Conservation (phyloP, 1,284 basidiomycete species). For the Xerocomus minutiporus region DNA sequence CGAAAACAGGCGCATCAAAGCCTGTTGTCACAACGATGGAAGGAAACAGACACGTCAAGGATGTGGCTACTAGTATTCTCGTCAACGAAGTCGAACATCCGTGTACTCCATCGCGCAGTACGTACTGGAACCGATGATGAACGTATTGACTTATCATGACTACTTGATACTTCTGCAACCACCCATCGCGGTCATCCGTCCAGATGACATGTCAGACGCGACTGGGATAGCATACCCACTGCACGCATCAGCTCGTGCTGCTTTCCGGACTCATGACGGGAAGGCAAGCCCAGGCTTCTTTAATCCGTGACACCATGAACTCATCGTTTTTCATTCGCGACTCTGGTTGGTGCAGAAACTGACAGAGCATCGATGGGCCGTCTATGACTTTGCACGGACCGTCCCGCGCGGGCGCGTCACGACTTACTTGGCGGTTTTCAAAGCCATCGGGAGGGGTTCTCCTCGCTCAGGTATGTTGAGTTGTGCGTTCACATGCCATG, state of each 20-base stretch:
- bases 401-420: constrained; percentile 52
- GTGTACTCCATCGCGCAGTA: not conserved
- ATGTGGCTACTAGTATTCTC: not conserved
- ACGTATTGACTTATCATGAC: not conserved
- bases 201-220: not conserved
- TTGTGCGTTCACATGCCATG: not conserved
- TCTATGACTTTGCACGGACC: constrained; percentile 49
- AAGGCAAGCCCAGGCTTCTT: constrained; percentile 4
- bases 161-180: not conserved
- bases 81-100: not conserved
- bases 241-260: constrained; percentile 3
- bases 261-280: constrained; percentile 11
- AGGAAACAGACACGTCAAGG: not conserved
- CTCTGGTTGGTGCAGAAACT: constrained; percentile 31
- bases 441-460: constrained; percentile 47
- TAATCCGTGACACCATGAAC: not conserved
- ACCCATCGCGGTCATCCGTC: no score
- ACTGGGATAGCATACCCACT: constrained; percentile 3
- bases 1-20: not conserved
- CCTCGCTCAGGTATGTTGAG: constrained; percentile 49
- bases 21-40: not conserved
- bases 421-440: constrained; percentile 54
- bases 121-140: not conserved
- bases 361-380: constrained; percentile 54
- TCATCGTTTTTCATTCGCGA: not conserved